Percentiles rank a stretch among this genome's conserved stretches.
Evolutionary conservation across 306 rosid genomes (phyloP).

Genomic region (Cicer cuneatum): DNA sequence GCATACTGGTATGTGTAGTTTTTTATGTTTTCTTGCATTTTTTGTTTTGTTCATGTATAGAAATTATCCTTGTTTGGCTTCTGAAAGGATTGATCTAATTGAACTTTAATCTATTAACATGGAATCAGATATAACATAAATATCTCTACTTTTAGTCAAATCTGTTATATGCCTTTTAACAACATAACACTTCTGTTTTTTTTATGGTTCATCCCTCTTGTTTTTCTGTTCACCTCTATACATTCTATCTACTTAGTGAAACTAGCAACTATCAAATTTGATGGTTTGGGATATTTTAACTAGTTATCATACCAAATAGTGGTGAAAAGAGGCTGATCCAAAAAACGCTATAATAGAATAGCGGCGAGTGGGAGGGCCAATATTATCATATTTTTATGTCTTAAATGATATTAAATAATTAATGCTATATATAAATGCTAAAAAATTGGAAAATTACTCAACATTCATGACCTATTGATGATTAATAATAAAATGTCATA

Average conservation of each 20-base stretch:
- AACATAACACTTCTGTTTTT: background rate
- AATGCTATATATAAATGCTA: background rate
- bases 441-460: background rate
- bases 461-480: background rate
- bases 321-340: background rate
- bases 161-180: background rate
- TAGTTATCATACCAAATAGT: background rate
- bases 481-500: background rate
- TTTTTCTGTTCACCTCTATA: background rate
- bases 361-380: background rate
- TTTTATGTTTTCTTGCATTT: slow-evolving; percentile 11
- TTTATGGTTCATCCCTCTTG: slow-evolving; percentile 6
- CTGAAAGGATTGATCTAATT: slow-evolving; percentile 2
- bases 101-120: background rate
- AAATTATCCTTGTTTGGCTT: background rate
- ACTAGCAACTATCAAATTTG: background rate
- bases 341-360: background rate
- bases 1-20: slow-evolving; percentile 66
- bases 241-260: background rate
- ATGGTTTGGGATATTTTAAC: slow-evolving; percentile 22
- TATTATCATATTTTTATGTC: background rate
- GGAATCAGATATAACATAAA: background rate
- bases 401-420: background rate
- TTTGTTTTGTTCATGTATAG: background rate
- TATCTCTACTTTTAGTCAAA: background rate